These are phyloP conservation scores for Rhynchosporium secalis DNA, from an alignment of 2,329 filamentous ascomycete species.

Conservation along the genomic window DNA sequence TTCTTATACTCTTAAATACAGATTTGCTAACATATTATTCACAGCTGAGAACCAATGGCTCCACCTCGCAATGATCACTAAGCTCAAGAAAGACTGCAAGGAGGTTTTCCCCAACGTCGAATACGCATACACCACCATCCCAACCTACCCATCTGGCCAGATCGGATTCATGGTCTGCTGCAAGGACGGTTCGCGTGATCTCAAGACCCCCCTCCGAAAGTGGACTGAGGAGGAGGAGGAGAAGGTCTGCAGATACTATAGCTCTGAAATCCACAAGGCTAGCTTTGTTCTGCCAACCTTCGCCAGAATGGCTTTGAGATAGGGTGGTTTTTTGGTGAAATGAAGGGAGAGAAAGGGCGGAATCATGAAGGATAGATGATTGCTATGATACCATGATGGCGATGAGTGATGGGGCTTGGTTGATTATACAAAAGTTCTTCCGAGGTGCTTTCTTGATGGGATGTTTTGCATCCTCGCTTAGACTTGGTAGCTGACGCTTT, in stretches of 20 bases:
- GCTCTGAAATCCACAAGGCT: conserved; percentile 92
- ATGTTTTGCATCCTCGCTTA: neutral
- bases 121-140: conserved; percentile 99
- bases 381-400: conserved; percentile 26
- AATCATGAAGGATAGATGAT: neutral
- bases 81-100: conserved; percentile 95
- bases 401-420: neutral
- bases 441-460: conserved; percentile 6
- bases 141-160: conserved; percentile 97
- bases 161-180: conserved; percentile 99
- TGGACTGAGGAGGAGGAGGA: conserved; percentile 89
- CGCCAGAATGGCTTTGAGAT: conserved; percentile 73
- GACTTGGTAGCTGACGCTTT: neutral
- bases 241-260: conserved; percentile 95
- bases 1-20: neutral
- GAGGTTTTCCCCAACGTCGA: conserved; percentile 97
- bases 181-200: conserved; percentile 84
- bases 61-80: conserved; percentile 87
- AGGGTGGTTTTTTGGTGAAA: conserved; percentile 30
- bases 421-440: conserved; percentile 14
- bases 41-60: conserved; percentile 99
- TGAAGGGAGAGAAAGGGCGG: neutral
- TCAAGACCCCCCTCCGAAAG: conserved; percentile 79
- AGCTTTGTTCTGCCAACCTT: conserved; percentile 93
- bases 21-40: conserved; percentile 19